Evolutionary conservation across 2,329 filamentous ascomycete genomes (phyloP).

Genomic region (Metarhizium rileyi): DNA sequence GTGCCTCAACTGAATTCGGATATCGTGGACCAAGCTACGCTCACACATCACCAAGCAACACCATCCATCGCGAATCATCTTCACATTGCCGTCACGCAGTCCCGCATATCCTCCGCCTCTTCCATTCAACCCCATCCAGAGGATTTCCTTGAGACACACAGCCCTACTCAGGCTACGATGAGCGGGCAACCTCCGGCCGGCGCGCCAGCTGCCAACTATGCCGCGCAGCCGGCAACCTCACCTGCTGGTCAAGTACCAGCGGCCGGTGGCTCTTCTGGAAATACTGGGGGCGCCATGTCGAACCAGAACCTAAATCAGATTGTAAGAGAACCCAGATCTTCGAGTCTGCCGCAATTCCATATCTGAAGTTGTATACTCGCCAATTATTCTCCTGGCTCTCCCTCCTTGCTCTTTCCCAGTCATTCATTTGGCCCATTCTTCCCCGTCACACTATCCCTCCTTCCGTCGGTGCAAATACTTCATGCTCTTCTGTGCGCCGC

Average conservation of each 20-base stretch:
- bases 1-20: neutral
- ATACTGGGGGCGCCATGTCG: slow-evolving; percentile 42
- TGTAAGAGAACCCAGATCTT: slow-evolving; percentile 51
- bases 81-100: neutral
- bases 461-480: neutral
- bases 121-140: neutral
- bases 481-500: neutral
- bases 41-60: neutral
- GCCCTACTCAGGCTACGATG: slow-evolving; percentile 14
- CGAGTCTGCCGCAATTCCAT: too few relatives aligned
- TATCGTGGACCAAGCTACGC: neutral
- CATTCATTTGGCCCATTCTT: neutral
- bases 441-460: neutral
- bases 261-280: slow-evolving; percentile 22
- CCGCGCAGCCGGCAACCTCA: slow-evolving; percentile 22
- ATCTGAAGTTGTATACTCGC: too few relatives aligned
- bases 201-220: slow-evolving; percentile 22
- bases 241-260: slow-evolving; percentile 21
- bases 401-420: neutral
- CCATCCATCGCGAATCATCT: neutral
- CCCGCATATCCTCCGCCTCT: neutral
- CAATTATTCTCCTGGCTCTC: slow-evolving; percentile 10
- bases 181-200: slow-evolving; percentile 23
- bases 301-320: slow-evolving; percentile 94
- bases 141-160: neutral